Percentiles rank a stretch among this genome's conserved stretches.
Evolutionary conservation across 176 grass and related monocot species (phyloP).

Genomic region (Eragrostis curvula): DNA sequence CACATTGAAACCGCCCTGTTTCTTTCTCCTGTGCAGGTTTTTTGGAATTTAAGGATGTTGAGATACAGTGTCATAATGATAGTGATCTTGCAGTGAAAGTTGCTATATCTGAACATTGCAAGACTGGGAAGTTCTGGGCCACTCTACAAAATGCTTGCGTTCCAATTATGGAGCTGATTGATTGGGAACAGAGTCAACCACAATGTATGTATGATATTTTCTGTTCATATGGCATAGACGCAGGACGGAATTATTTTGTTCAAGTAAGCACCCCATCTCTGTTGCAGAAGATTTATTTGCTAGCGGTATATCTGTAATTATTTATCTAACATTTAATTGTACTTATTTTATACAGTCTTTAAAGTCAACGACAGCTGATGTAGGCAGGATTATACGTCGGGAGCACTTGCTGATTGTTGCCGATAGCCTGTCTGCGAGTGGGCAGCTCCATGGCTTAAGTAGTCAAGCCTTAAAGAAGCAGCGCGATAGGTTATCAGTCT

Average conservation of each 20-base stretch:
- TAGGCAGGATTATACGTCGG: constrained; percentile 61
- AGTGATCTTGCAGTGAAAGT: constrained; percentile 76
- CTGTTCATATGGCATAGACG: constrained; percentile 76
- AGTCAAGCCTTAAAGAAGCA: constrained; percentile 77
- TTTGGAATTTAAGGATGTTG: constrained; percentile 74
- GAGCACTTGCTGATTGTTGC: constrained; percentile 72
- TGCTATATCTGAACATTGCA: constrained; percentile 71
- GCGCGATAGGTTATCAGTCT: constrained; percentile 55
- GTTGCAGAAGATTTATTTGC: constrained; percentile 30
- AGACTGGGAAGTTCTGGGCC: constrained; percentile 65
- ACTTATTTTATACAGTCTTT: constrained; percentile 63
- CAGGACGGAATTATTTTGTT: constrained; percentile 81
- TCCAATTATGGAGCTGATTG: constrained; percentile 80
- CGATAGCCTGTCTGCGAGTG: constrained; percentile 75
- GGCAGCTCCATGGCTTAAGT: constrained; percentile 80
- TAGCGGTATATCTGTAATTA: background rate
- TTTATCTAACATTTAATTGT: constrained; percentile 42
- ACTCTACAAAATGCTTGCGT: constrained; percentile 82
- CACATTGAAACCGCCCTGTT: too few relatives aligned
- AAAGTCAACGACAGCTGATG: constrained; percentile 70
- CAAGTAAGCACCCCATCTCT: constrained; percentile 53
- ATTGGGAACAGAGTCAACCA: constrained; percentile 81
- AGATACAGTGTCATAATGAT: constrained; percentile 63
- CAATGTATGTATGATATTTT: constrained; percentile 64
- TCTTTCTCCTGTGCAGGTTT: constrained; percentile 60